Base-by-base conservation (phyloP, 2,329 filamentous ascomycete genomes). In the Fusarium newnesense region DNA sequence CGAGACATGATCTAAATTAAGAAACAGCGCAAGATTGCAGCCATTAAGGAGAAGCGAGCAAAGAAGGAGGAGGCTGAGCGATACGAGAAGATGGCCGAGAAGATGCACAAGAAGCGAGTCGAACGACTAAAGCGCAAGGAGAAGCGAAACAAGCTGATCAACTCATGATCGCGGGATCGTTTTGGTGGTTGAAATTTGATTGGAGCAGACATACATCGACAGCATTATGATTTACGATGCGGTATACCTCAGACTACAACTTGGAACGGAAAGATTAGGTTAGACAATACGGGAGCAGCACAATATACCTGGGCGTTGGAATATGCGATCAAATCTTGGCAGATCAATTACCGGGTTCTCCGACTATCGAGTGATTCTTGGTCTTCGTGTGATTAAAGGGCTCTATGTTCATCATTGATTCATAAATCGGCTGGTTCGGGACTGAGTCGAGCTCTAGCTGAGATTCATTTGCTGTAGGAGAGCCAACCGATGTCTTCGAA, bases 81-180 rank as follows among this genome's bases (percentile, higher is more conserved):
- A 76, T 98, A 96, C 81, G 94, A 95, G 82, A 94, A 95, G 86
- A 90, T 99, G 90, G 96, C 95, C 26, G 94, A 95, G 85, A 98
- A 96, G 86, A 98, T 99, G 96, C 96, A 98, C 85, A 91, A 90
- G 84, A 98, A 97, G 88, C 89, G 95, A 70, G 92, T 98, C 18
- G 96, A 99, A 84, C 90, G 96, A 77, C 84, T 97, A 83, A 97
- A 95, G 91, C 90, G 95, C 80, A 93, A 94, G 83, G 96, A 99
- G 87, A 98, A 98, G 91, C 91, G 96, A 80, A 99, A 96, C 84
- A 96, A 96, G 86, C 84, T 94, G 81, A 80, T 93, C 78, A 91
- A 92, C 81, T 92, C 90, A 69, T 92, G 85, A 82, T 74, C 52
- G 36, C 4, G 46, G 47, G 28, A 21, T 30, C n/a, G 37, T 13